phyloP scores from a whole-genome alignment of 257 asterid genomes.

The Anisodus tanguticus region DNA sequence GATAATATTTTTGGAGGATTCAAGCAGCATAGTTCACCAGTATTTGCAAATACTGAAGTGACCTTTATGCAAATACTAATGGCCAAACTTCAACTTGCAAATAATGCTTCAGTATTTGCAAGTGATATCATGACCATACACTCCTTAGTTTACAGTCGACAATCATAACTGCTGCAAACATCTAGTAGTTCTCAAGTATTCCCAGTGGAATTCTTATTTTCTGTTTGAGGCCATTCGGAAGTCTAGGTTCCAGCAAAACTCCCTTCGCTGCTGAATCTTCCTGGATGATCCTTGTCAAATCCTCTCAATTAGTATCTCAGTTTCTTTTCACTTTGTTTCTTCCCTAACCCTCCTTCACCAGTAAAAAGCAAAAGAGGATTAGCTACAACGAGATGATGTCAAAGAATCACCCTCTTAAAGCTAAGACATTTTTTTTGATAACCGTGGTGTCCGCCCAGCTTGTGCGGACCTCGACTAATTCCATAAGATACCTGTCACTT shows the following conservation, averaged over 20 bases:
- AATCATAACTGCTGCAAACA: background rate
- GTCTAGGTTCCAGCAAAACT: background rate
- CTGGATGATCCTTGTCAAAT: constrained; percentile 8
- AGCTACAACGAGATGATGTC: background rate
- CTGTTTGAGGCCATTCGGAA: background rate
- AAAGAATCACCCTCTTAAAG: background rate
- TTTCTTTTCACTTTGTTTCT: background rate
- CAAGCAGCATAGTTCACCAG: background rate
- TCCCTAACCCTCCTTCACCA: constrained; percentile 3
- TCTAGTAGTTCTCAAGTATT: background rate
- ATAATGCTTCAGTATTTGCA: background rate
- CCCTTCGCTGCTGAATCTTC: background rate
- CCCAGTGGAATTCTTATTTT: background rate
- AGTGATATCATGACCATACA: constrained; percentile 4
- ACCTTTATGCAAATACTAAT: background rate
- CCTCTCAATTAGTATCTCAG: background rate
- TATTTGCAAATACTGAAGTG: background rate
- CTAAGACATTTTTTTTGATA: background rate
- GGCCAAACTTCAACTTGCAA: constrained; percentile 17
- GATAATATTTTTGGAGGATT: no score
- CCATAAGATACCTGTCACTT: no score
- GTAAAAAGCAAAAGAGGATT: constrained; percentile 9
- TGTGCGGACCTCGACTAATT: no score
- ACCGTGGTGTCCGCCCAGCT: no score
- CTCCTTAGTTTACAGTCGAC: background rate